Evolutionary conservation across 331 rosid genomes (phyloP), one percentile per base, ranked within the genome.

Genomic region (Erythrophleum ivorense): DNA sequence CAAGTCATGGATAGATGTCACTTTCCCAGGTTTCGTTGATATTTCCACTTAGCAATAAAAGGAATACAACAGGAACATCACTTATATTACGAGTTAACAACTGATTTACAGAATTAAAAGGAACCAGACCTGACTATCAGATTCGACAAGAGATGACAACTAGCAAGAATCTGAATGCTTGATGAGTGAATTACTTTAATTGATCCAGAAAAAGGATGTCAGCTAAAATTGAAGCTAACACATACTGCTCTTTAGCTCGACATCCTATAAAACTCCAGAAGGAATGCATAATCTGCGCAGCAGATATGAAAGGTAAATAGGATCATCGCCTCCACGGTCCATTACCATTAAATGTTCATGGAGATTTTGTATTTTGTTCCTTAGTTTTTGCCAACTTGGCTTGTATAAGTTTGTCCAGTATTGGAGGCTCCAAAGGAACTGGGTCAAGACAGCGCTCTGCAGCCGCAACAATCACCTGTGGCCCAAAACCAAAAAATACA

Each of bases 361-460:
- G 74, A 86, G 91, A 77, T 50, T 52, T 52, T 71, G 87, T 78
- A 58, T 58, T 80, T 59, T 85, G 88, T 41, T 91, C 91, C 84
- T 43, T 82, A 53, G 87, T 76, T 84, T 88, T 93, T 24, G 86
- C 88, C 84, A 91, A 49, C 84, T 96, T 93, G 52, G 94, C 92
- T 75, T 87, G 92, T 86, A 88, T 84, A 60, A 96, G 99, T 65
- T 85, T 96, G 84, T 96, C 98, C 81, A 96, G 78, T 73, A 96
- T 93, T 49, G 98, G 94, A n/a, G 91, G 88, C 77, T 93, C 98
- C 85, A 96, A 75, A 65, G 94, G 94, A 85, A 82, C 85, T 69
- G 98, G 94, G 76, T 96, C 99, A n/a, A 93, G 97, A 87, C 99
- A 89, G 58, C 98, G 97, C 79, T 95, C 98, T 9, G 94, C 87